Conservation (phyloP, 176 grass and related monocot species). For the Oryza nivara region DNA sequence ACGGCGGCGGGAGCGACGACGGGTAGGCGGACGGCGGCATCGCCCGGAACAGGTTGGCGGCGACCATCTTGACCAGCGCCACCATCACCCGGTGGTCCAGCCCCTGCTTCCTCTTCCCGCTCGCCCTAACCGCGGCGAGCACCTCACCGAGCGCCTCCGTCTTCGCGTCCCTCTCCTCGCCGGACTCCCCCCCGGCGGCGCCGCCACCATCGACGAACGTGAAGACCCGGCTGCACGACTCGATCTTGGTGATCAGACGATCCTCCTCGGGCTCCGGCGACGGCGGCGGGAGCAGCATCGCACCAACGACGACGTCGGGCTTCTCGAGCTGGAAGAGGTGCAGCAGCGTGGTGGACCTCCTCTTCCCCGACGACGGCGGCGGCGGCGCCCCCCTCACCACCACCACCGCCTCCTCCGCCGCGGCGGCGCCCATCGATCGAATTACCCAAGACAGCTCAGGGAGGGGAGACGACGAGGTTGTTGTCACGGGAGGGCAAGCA, state of each 20-base stretch:
- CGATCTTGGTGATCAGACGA: conserved; percentile 64
- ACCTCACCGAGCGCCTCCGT: conserved; percentile 49
- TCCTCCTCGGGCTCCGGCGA: conserved; percentile 53
- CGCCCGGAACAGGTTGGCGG: conserved; percentile 75
- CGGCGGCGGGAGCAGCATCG: conserved; percentile 47
- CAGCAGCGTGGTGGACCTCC: conserved; percentile 70
- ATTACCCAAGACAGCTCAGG: too few species aligned
- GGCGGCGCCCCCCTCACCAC: not conserved
- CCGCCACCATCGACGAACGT: conserved; percentile 45
- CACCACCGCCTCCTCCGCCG: conserved; percentile 15
- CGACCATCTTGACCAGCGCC: conserved; percentile 62
- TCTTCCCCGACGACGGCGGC: conserved; percentile 21
- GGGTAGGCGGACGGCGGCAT: conserved; percentile 56
- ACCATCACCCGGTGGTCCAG: conserved; percentile 56
- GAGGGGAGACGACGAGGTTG: too few species aligned
- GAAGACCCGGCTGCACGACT: conserved; percentile 58
- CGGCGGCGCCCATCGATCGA: conserved; percentile 63
- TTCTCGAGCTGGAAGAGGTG: conserved; percentile 73
- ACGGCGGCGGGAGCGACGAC: conserved; percentile 7
- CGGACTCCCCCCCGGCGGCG: conserved; percentile 1
- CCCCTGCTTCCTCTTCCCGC: conserved; percentile 8
- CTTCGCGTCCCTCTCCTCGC: conserved; percentile 51
- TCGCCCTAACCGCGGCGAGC: conserved; percentile 49
- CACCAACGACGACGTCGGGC: conserved; percentile 14
- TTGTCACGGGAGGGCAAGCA: conserved; percentile 16